Evolutionary conservation across 192 early-diverging fungal species (phyloP).

Genomic region (Paraglomus brasilianum): DNA sequence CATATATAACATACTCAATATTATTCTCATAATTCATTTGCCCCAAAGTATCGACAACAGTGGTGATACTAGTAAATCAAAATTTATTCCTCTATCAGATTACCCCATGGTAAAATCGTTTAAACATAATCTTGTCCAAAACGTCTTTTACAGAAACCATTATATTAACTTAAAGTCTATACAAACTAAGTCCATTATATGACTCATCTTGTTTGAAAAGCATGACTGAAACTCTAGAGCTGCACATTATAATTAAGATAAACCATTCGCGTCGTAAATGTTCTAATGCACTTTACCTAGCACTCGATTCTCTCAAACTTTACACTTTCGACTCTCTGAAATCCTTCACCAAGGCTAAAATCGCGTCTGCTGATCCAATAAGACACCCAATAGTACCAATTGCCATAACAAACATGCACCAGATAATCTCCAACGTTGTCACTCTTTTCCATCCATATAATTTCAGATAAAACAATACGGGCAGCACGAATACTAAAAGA

Average conservation of each 20-base stretch:
- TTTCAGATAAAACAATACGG: constrained; percentile 74
- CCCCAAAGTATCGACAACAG: too few species aligned
- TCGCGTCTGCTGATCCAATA: constrained; percentile 65
- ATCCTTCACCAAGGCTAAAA: constrained; percentile 58
- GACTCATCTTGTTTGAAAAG: too few species aligned
- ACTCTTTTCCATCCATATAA: constrained; percentile 63
- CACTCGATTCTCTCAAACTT: constrained; percentile 13
- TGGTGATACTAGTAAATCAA: too few species aligned
- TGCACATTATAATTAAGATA: neutral
- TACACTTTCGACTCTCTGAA: constrained; percentile 35
- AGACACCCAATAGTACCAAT: constrained; percentile 63
- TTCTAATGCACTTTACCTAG: neutral
- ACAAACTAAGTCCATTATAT: neutral
- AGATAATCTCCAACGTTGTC: constrained; percentile 47
- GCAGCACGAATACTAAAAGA: constrained; percentile 82
- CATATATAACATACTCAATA: too few species aligned
- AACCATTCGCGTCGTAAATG: neutral
- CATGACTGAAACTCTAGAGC: neutral
- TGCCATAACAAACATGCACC: constrained; percentile 53
- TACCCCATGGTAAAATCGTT: too few species aligned
- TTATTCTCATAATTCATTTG: too few species aligned
- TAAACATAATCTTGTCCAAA: too few species aligned
- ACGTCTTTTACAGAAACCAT: too few species aligned
- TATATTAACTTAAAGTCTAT: neutral
- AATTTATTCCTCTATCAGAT: too few species aligned